These are phyloP conservation scores for Plicaturopsis crispa DNA, from an alignment of 768 basidiomycete genomes.

Conservation along the genomic window DNA sequence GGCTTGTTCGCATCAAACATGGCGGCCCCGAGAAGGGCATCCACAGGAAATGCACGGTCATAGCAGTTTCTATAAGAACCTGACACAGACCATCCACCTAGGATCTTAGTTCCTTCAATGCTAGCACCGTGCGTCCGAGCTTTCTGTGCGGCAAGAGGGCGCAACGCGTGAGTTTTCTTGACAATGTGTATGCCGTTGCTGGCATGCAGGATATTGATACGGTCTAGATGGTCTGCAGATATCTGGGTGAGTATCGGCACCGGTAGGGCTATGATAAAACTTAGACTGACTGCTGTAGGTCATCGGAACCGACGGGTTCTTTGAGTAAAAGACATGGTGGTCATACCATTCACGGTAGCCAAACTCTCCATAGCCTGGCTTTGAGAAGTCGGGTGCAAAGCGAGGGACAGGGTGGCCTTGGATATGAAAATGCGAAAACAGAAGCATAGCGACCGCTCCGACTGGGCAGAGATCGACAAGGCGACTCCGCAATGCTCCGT, in stretches of 20 bases:
- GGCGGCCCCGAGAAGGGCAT: slow-evolving; percentile 18
- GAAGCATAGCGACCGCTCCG: slow-evolving; percentile 10
- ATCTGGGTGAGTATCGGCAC: background rate
- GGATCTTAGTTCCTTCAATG: slow-evolving; percentile 15
- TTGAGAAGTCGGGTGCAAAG: slow-evolving; percentile 14
- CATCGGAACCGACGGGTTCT: slow-evolving; percentile 9
- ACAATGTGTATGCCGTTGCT: slow-evolving; percentile 15
- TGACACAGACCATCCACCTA: slow-evolving; percentile 15
- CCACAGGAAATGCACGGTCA: slow-evolving; percentile 15
- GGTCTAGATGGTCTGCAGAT: slow-evolving; percentile 16
- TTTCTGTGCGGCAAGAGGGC: slow-evolving; percentile 13
- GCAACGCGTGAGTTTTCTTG: slow-evolving; percentile 12
- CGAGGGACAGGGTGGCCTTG: slow-evolving; percentile 5
- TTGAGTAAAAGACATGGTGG: slow-evolving; percentile 8
- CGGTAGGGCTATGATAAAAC: slow-evolving; percentile 1
- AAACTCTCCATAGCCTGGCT: slow-evolving; percentile 12
- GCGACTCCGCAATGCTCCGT: slow-evolving; percentile 17
- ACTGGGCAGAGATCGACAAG: slow-evolving; percentile 18
- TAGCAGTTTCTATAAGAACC: slow-evolving; percentile 14
- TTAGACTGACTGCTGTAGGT: slow-evolving; percentile 20
- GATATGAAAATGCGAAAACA: slow-evolving; percentile 20
- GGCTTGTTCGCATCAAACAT: slow-evolving; percentile 16
- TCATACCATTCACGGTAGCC: slow-evolving; percentile 19
- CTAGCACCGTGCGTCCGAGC: slow-evolving; percentile 16
- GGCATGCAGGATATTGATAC: slow-evolving; percentile 15